Evolutionary conservation across 352 stramenopile species (phyloP), one percentile per base, ranked within the genome.

Genomic region (Phytophthora nicotianae): DNA sequence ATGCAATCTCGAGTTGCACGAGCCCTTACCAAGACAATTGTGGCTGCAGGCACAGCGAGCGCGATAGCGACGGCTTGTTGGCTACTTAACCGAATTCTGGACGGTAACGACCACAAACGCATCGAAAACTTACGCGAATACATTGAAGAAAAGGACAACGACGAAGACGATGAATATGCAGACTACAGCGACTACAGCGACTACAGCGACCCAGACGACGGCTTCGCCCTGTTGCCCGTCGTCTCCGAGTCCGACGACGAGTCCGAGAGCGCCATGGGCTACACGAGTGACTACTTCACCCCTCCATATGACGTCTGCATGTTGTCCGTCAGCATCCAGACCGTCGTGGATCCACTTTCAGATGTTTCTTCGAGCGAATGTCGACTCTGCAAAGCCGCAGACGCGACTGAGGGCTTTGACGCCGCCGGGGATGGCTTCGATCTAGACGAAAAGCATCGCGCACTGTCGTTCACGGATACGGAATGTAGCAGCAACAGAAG

Each of bases 301-400:
- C 57, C 68, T 5, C 46, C 43, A 11, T 40, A 72, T 17, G 68
- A 75, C 57, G 55, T 75, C 38, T 75, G 58, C 24, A 58, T 75
- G 57, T 35, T 72, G 0, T 65, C 57, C 20, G 57, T 75, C 50
- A 62, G 47, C 16, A 60, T 70, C 20, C 29, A 72, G 48, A 69
- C 67, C 24, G 40, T 54, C 29, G 41, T 65, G 50, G 62, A 65
- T 65, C 21, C 56, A 61, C 33, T 61, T 65, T 16, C 27, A 50
- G 19, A 65, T 59, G 49, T 58, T 58, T 9, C 47, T 49, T 0
- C 21, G n/a, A 57, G 35, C 17, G 62, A 58, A 3, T 69, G 62
- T 40, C 50, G 68, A 62, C 56, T 75, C 41, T 75, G 62, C 40
- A 38, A 38, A 63, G 49, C 52, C 40, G 35, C 35, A 58, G 38